Conservation (phyloP, 805 yeast species). For the Candida oleophila region DNA sequence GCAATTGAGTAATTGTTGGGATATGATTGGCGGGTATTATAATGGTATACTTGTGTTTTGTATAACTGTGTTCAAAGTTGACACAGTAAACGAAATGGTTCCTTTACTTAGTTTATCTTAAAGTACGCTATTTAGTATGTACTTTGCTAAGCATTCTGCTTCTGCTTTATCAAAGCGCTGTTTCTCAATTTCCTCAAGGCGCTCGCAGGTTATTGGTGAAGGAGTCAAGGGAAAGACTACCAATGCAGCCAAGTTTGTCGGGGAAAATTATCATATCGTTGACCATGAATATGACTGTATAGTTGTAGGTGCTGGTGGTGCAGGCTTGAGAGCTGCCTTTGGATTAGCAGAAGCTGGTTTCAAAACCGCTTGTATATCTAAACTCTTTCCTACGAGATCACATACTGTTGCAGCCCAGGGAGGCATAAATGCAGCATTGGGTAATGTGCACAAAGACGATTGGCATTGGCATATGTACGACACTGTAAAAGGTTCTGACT, state of each 20-base stretch:
- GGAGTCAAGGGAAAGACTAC: constrained; percentile 36
- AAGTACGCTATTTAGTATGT: too few relatives aligned
- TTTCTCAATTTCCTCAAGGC: constrained; percentile 28
- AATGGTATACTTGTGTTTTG: not conserved
- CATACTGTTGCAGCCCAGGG: constrained; percentile 99
- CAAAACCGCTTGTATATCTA: constrained; percentile 96
- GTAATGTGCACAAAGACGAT: constrained; percentile 96
- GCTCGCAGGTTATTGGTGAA: constrained; percentile 36
- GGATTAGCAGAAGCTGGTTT: constrained; percentile 96
- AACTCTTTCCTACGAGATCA: constrained; percentile 96
- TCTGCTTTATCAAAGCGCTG: constrained; percentile 8
- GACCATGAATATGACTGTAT: constrained; percentile 98
- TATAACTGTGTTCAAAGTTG: not conserved
- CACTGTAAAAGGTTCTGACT: constrained; percentile 98
- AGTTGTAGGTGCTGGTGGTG: constrained; percentile 99
- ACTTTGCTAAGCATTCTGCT: not conserved
- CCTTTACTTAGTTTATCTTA: too few relatives aligned
- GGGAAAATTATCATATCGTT: constrained; percentile 79
- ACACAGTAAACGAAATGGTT: not conserved
- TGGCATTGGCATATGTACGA: constrained; percentile 99
- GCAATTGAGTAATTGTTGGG: not conserved
- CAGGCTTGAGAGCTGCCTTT: constrained; percentile 97
- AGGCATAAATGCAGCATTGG: constrained; percentile 98
- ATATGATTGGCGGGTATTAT: not conserved
- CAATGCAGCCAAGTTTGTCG: constrained; percentile 43